These are phyloP conservation scores for Clonostachys rosea DNA, from an alignment of 2,329 filamentous ascomycete genomes.

Conservation along the genomic window DNA sequence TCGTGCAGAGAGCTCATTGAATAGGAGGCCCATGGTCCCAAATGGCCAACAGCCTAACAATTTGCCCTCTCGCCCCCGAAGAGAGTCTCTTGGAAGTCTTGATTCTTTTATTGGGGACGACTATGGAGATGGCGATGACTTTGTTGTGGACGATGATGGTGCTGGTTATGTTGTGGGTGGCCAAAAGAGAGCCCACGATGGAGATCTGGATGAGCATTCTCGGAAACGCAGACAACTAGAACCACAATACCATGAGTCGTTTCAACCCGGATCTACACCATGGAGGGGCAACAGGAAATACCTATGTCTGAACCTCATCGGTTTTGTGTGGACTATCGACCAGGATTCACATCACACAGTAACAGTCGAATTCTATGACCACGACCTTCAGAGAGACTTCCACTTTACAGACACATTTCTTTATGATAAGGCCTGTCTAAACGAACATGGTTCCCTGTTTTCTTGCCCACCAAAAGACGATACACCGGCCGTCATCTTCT, in stretches of 20 bases:
- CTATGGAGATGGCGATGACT: slow-evolving; percentile 63
- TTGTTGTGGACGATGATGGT: slow-evolving; percentile 92
- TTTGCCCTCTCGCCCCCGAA: slow-evolving; percentile 44
- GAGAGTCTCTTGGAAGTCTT: slow-evolving; percentile 68
- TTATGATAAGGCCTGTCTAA: slow-evolving; percentile 93
- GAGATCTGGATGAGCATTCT: slow-evolving; percentile 34
- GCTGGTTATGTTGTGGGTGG: slow-evolving; percentile 73
- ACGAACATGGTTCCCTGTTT: slow-evolving; percentile 81
- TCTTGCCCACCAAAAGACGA: slow-evolving; percentile 69
- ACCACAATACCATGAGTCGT: slow-evolving; percentile 73
- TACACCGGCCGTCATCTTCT: slow-evolving; percentile 77
- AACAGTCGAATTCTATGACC: slow-evolving; percentile 96
- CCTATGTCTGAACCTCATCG: slow-evolving; percentile 86
- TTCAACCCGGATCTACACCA: slow-evolving; percentile 91
- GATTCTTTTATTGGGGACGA: slow-evolving; percentile 74
- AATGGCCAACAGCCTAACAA: slow-evolving; percentile 51
- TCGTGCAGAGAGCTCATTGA: slow-evolving; percentile 63
- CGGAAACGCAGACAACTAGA: slow-evolving; percentile 47
- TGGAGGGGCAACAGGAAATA: slow-evolving; percentile 95
- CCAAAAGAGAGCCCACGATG: slow-evolving; percentile 49
- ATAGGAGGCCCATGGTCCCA: slow-evolving; percentile 48
- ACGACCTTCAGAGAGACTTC: slow-evolving; percentile 86
- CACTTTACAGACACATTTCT: slow-evolving; percentile 96
- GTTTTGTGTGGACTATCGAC: slow-evolving; percentile 95
- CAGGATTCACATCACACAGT: slow-evolving; percentile 92